Evolutionary conservation across 441 rosid genomes (phyloP).

Genomic region (Biscutella laevigata): DNA sequence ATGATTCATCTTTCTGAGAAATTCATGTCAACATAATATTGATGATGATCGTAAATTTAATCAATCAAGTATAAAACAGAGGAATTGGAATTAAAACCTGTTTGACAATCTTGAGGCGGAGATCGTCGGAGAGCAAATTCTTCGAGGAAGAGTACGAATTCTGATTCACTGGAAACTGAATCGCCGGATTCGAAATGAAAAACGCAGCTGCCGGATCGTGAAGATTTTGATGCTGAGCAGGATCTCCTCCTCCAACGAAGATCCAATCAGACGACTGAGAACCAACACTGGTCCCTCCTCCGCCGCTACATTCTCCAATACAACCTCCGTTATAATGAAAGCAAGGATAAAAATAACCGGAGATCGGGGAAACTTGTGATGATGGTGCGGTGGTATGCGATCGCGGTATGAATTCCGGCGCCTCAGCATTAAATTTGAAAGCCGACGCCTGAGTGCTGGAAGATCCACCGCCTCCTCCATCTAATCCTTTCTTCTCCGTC

Average conservation of each 20-base stretch:
- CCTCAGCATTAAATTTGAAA: slow-evolving; percentile 84
- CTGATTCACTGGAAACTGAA: slow-evolving; percentile 32
- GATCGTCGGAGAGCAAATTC: slow-evolving; percentile 54
- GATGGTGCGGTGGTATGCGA: slow-evolving; percentile 29
- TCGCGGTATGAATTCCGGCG: slow-evolving; percentile 81
- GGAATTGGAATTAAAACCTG: slow-evolving; percentile 63
- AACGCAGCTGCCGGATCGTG: slow-evolving; percentile 32
- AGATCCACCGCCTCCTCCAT: slow-evolving; percentile 23
- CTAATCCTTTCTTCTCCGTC: slow-evolving; percentile 16
- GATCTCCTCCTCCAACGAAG: slow-evolving; percentile 55
- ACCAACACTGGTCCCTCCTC: slow-evolving; percentile 6
- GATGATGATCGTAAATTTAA: background rate
- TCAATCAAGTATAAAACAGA: too few relatives aligned
- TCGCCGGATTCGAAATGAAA: slow-evolving; percentile 43
- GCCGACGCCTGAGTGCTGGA: slow-evolving; percentile 13
- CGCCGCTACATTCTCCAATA: slow-evolving; percentile 21
- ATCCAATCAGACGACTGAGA: slow-evolving; percentile 61
- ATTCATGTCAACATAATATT: background rate
- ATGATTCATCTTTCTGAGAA: background rate
- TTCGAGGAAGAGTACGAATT: slow-evolving; percentile 33
- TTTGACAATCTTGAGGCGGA: slow-evolving; percentile 70
- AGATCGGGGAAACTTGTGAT: slow-evolving; percentile 40
- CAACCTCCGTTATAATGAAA: slow-evolving; percentile 55
- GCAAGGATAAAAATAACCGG: slow-evolving; percentile 61
- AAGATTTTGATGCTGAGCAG: slow-evolving; percentile 23